Percentiles rank a stretch among this genome's conserved stretches.
Conservation (phyloP, 2,329 filamentous ascomycete genomes). For the Talaromyces atroroseus region DNA sequence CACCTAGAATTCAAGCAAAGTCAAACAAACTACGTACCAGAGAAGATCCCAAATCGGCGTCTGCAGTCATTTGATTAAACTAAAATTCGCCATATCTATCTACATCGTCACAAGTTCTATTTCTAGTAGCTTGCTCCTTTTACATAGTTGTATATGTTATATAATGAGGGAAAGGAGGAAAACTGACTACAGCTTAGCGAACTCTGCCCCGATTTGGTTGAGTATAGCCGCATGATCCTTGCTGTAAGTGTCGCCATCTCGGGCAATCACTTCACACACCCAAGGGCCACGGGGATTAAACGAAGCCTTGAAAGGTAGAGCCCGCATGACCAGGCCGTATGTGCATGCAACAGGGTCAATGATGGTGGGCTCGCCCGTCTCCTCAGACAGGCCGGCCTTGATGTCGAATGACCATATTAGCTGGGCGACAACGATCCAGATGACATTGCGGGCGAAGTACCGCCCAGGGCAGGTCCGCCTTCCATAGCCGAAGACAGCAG, state of each 20-base stretch:
- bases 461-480: constrained; percentile 28
- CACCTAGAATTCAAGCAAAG: too few relatives aligned
- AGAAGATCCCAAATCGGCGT: too few relatives aligned
- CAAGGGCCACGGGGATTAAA: constrained; percentile 14
- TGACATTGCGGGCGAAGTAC: constrained; percentile 27
- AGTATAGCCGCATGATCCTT: constrained; percentile 14
- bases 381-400: constrained; percentile 10
- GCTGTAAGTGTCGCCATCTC: constrained; percentile 9
- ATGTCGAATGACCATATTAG: constrained; percentile 30
- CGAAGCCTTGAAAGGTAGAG: constrained; percentile 16
- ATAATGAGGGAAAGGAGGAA: neutral
- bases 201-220: constrained; percentile 14
- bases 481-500: constrained; percentile 24
- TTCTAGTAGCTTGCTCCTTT: neutral
- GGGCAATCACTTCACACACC: constrained; percentile 13
- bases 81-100: neutral
- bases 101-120: neutral
- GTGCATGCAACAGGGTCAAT: constrained; percentile 15
- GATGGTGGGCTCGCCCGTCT: constrained; percentile 3
- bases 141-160: neutral
- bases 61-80: neutral
- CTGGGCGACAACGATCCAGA: constrained; percentile 25
- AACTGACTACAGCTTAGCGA: neutral
- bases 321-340: constrained; percentile 15
- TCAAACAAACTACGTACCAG: too few relatives aligned